phyloP scores from a whole-genome alignment of 495 filamentous ascomycete genomes.

The Podospora pseudocomata region DNA sequence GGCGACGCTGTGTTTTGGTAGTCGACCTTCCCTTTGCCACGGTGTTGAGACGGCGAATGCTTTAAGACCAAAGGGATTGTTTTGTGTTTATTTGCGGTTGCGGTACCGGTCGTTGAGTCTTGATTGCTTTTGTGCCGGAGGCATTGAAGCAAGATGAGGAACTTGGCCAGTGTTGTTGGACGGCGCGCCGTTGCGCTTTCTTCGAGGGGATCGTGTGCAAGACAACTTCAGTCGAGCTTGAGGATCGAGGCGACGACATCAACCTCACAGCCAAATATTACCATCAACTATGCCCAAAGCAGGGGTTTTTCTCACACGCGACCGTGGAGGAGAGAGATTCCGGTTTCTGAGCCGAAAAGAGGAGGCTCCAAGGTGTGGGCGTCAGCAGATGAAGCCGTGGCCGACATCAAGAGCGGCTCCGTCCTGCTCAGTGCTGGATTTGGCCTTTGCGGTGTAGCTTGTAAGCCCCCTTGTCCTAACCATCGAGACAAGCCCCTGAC shows the following conservation, averaged over 20 bases:
- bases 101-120: background rate
- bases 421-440: slow-evolving; percentile 59
- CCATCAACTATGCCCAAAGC: background rate
- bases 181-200: background rate
- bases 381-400: slow-evolving; percentile 57
- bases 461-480: slow-evolving; percentile 33
- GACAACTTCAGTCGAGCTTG: background rate
- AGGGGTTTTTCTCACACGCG: background rate
- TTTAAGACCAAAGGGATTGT: background rate
- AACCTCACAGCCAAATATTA: background rate
- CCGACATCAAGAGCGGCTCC: slow-evolving; percentile 55
- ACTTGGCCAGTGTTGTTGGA: background rate
- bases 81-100: background rate
- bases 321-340: slow-evolving; percentile 14
- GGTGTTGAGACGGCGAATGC: background rate
- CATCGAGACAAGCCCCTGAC: background rate
- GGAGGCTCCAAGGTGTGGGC: slow-evolving; percentile 53
- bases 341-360: slow-evolving; percentile 32
- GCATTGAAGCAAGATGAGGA: background rate
- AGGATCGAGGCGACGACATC: background rate
- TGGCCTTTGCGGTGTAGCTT: slow-evolving; percentile 58
- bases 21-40: background rate
- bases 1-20: background rate
- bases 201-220: background rate
- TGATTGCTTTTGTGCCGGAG: background rate